Evolutionary conservation across 345 rosid species (phyloP).

Genomic region (Citrus glauca): DNA sequence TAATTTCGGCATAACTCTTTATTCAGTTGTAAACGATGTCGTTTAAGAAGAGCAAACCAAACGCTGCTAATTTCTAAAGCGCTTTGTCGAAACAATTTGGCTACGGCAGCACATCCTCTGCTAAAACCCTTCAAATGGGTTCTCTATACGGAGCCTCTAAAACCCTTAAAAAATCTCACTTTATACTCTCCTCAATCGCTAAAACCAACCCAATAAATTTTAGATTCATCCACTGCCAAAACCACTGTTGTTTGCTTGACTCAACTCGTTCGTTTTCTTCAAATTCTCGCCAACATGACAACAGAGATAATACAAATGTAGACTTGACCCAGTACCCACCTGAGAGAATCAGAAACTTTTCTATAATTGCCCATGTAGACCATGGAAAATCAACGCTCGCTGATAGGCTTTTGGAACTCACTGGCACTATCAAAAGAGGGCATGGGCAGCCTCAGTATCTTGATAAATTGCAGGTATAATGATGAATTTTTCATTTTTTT

Average conservation of each 20-base stretch:
- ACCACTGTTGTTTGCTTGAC: conserved; percentile 16
- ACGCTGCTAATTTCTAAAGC: background rate
- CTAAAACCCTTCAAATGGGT: conserved; percentile 54
- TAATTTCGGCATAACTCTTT: background rate
- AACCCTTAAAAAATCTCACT: conserved; percentile 39
- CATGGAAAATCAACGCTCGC: conserved; percentile 96
- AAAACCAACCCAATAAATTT: background rate
- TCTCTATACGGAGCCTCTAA: conserved; percentile 47
- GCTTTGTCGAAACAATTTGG: background rate
- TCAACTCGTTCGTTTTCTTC: conserved; percentile 42
- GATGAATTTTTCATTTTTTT: background rate
- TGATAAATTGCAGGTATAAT: conserved; percentile 76
- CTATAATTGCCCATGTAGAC: conserved; percentile 92
- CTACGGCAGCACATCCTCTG: background rate
- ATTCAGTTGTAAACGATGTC: background rate
- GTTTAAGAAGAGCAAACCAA: background rate
- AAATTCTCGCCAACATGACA: conserved; percentile 45
- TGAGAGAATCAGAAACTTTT: conserved; percentile 87
- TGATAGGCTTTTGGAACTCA: conserved; percentile 96
- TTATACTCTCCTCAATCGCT: conserved; percentile 16
- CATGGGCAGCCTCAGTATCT: conserved; percentile 98
- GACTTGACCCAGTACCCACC: conserved; percentile 72
- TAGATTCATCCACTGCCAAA: background rate
- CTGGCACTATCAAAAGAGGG: conserved; percentile 86
- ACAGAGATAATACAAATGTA: conserved; percentile 23